Evolutionary conservation across 176 grass and related monocot species (phyloP), one percentile per base, ranked within the genome.

Genomic region (Tuctoria greenei): DNA sequence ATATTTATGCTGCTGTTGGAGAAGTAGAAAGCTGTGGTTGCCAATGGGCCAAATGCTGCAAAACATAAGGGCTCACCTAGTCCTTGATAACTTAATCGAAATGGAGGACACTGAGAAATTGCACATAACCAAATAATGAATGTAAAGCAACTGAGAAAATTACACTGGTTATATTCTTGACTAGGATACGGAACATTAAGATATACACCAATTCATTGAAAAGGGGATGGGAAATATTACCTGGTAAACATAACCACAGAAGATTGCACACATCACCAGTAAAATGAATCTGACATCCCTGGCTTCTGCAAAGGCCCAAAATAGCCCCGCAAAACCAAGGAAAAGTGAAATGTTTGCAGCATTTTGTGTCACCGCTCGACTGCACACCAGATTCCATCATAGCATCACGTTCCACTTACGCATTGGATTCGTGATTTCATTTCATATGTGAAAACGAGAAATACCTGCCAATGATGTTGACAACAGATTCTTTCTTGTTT

Each of bases 191-290:
- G 4, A 41, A 61, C 8, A 69, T 10, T 65, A 24, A 52, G 31
- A 73, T 58, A 70, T 11, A 55, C 27, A 18, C 1, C 7, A 21
- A 31, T 69, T 66, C 16, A 34, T 17, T 43, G 8, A 5, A 66
- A 72, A 58, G 42, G 1, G 47, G 75, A 31, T 44, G 60, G 1
- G 8, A 35, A 7, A 66, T 34, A 20, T 58, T 79, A 97, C 95
- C 91, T 97, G 91, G 76, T 97, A 97, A 82, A 91, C 79, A 69
- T 92, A 93, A 50, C 91, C 95, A 64, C 95, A 97, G 14, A 92
- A 74, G 60, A 97, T 90, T 63, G 95, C 95, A 82, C 34, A 90
- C 38, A 76, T 76, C 59, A 98, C 80, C 64, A 94, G 74, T 43
- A 90, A 57, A 60, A 98, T 86, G 46, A 94, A 98, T 36, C 91